Evolutionary conservation across 805 yeast genomes (phyloP).

Genomic region (Wickerhamiella kurtzmanii): DNA sequence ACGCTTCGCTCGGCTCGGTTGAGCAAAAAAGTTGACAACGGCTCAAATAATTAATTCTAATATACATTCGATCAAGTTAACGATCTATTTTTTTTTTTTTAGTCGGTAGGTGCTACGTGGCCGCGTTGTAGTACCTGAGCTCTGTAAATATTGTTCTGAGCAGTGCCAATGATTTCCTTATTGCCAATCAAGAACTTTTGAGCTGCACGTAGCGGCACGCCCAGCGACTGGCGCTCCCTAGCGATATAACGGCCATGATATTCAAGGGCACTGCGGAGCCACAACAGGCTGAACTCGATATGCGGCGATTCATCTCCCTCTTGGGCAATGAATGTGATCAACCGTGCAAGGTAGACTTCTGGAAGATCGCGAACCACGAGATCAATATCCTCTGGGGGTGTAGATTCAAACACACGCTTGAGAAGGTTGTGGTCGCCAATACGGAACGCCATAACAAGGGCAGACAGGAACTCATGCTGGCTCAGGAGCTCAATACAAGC

Average conservation of each 20-base stretch:
- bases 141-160: constrained; percentile 15
- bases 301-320: constrained; percentile 61
- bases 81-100: neutral
- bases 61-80: too few species aligned
- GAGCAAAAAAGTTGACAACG: too few species aligned
- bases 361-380: constrained; percentile 64
- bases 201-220: constrained; percentile 50
- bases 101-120: neutral
- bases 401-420: constrained; percentile 53
- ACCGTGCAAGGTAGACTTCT: constrained; percentile 52
- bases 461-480: constrained; percentile 53
- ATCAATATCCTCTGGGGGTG: constrained; percentile 52
- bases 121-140: constrained; percentile 4
- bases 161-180: constrained; percentile 17
- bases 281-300: constrained; percentile 66
- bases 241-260: constrained; percentile 68
- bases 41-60: too few species aligned
- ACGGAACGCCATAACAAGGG: constrained; percentile 86
- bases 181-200: constrained; percentile 42
- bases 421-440: constrained; percentile 69
- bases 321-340: constrained; percentile 58
- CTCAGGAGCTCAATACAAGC: constrained; percentile 47
- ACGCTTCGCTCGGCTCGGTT: neutral
- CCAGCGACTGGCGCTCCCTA: constrained; percentile 45
- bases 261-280: constrained; percentile 61